Conservation (phyloP, 164 flowering plant genomes). For the Saururus chinensis region DNA sequence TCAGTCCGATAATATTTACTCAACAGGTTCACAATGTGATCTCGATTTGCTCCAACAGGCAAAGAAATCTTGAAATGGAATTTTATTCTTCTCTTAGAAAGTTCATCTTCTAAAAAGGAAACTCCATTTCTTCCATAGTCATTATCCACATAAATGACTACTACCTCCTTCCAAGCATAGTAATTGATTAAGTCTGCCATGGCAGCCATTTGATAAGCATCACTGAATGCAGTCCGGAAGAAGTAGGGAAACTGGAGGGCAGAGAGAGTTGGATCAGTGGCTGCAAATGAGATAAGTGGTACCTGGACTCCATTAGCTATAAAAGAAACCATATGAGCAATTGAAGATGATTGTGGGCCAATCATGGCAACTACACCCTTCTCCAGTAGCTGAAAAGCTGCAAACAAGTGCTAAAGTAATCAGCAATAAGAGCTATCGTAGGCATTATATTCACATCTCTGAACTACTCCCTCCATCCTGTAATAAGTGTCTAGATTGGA, state of each 20-base stretch:
- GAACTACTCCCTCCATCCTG: too few relatives aligned
- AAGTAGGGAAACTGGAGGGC: conserved; percentile 70
- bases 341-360: conserved; percentile 78
- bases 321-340: conserved; percentile 60
- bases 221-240: conserved; percentile 50
- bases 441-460: neutral
- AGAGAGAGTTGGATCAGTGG: conserved; percentile 80
- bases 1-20: conserved; percentile 28
- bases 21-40: conserved; percentile 23
- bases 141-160: conserved; percentile 52
- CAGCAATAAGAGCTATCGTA: neutral
- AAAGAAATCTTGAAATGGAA: conserved; percentile 38
- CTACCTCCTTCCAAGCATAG: conserved; percentile 59
- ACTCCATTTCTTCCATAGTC: conserved; percentile 73
- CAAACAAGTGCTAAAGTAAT: conserved; percentile 3
- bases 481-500: too few relatives aligned
- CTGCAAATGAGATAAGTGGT: conserved; percentile 71
- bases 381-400: conserved; percentile 69
- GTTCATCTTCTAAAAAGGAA: conserved; percentile 43
- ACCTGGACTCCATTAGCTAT: conserved; percentile 62
- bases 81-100: conserved; percentile 25
- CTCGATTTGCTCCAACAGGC: conserved; percentile 18
- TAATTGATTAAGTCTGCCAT: conserved; percentile 50
- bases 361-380: conserved; percentile 52
- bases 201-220: conserved; percentile 65